Base-by-base conservation (phyloP, 768 basidiomycete species). In the Termitomyces sp. region DNA sequence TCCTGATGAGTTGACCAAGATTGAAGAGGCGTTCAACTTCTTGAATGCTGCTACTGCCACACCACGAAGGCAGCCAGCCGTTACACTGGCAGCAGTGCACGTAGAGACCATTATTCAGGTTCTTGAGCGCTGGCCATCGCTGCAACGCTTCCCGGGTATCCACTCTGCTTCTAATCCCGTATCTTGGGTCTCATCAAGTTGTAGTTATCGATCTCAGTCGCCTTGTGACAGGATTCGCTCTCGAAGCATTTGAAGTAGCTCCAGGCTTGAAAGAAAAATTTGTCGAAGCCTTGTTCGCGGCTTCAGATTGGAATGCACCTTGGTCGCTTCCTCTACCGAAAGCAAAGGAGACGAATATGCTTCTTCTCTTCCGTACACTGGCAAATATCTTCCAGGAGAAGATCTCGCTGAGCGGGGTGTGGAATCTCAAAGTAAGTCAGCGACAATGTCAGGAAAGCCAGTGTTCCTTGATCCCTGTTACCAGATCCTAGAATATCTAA, bases 121-220 rank as follows among this genome's bases (percentile, higher is more conserved):
- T 31, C 73, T 92, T 34, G 81, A 84, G 44, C 81, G 88, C 33
- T 93, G 91, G 91, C 90, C 92, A 4, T 67, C 76, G 7, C 77
- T 83, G 1, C 83, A 86, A 60, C 80, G 86, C 26, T 92, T 90
- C 69, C 91, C 91, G 51, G 79, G 73, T 65, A 52, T 22, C 34
- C 18, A 13, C 24, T 49, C 39, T 29, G 56, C 55, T 51, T 39
- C 13, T 49, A 15, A 39, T 16, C 13, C 48, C 37, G 24, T 28
- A 49, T 41, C 26, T 28, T 41, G 15, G 18, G n/a, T 10, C 51
- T 50, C 15, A 13, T 20, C 16, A 8, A 29, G 28, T 46, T 33
- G 12, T 62, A 93, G 92, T 95, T 13, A 84, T 98, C 65, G 96
- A 98, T 66, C 80, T 98, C 13, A 78, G 84, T 52, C 86, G 97